These are phyloP conservation scores for Simmondsia chinensis DNA, from an alignment of 148 eudicot species.

Conservation along the genomic window DNA sequence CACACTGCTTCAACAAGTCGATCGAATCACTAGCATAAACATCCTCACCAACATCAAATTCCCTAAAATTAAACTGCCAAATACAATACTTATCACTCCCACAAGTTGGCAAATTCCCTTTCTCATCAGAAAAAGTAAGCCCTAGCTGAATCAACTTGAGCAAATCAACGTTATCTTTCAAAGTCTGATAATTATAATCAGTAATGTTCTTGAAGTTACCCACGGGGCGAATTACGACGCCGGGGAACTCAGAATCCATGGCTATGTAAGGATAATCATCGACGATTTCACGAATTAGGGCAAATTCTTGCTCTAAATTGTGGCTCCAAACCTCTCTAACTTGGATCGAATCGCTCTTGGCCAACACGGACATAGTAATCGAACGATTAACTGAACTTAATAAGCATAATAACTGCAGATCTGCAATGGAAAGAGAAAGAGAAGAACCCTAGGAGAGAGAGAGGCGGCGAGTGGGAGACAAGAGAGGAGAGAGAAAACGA, in stretches of 20 bases:
- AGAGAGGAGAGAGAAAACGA: too few species aligned
- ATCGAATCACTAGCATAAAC: constrained; percentile 37
- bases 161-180: constrained; percentile 42
- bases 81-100: constrained; percentile 31
- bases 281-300: constrained; percentile 22
- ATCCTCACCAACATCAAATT: constrained; percentile 37
- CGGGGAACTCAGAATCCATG: constrained; percentile 47
- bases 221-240: constrained; percentile 28
- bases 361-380: too few species aligned
- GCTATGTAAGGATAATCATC: constrained; percentile 39
- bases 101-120: constrained; percentile 34
- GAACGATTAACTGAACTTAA: too few species aligned
- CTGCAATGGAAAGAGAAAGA: too few species aligned
- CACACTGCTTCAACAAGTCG: constrained; percentile 33
- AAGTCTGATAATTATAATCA: constrained; percentile 29
- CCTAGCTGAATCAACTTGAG: constrained; percentile 36
- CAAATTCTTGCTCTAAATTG: too few species aligned
- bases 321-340: too few species aligned
- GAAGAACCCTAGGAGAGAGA: too few species aligned
- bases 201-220: constrained; percentile 29
- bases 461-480: too few species aligned
- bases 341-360: too few species aligned
- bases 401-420: too few species aligned
- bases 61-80: constrained; percentile 41
- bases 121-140: constrained; percentile 34